Percentiles rank a stretch among this genome's conserved stretches.
These are phyloP conservation scores for Mycena floridula DNA, from an alignment of 768 basidiomycete species.

Conservation along the genomic window DNA sequence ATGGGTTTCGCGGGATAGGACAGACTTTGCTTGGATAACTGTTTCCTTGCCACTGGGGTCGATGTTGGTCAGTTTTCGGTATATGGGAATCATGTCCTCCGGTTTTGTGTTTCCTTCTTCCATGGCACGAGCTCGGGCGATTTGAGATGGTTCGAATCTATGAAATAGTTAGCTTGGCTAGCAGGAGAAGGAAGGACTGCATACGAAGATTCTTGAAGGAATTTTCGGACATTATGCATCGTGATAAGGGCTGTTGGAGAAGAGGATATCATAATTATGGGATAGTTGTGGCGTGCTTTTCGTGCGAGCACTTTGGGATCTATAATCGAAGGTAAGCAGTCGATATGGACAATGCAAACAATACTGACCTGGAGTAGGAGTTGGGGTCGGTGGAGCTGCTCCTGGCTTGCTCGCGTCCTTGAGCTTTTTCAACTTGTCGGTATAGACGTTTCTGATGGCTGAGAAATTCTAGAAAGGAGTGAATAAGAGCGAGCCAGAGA, in stretches of 20 bases:
- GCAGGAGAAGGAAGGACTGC: constrained; percentile 12
- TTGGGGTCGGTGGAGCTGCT: constrained; percentile 24
- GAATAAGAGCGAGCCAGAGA: neutral
- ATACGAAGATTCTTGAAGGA: constrained; percentile 84
- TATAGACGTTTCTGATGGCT: constrained; percentile 54
- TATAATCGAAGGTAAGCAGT: constrained; percentile 4
- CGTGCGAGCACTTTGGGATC: constrained; percentile 60
- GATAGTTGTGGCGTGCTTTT: constrained; percentile 74
- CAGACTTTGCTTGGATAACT: constrained; percentile 32
- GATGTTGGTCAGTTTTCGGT: constrained; percentile 73
- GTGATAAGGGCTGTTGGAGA: constrained; percentile 93
- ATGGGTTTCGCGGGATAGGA: neutral
- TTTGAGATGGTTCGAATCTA: constrained; percentile 72
- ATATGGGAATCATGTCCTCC: constrained; percentile 85
- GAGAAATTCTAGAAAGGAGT: constrained; percentile 64
- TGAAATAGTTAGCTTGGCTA: neutral
- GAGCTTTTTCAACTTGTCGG: constrained; percentile 74
- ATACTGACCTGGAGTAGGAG: constrained; percentile 34
- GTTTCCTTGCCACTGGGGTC: constrained; percentile 60
- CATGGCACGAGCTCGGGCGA: constrained; percentile 62
- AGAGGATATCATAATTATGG: constrained; percentile 97
- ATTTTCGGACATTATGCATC: constrained; percentile 95
- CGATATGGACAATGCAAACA: neutral
- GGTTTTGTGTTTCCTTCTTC: constrained; percentile 67
- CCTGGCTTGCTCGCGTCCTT: constrained; percentile 60